Base-by-base conservation (phyloP, 768 basidiomycete genomes). In the Hericium alpestre region DNA sequence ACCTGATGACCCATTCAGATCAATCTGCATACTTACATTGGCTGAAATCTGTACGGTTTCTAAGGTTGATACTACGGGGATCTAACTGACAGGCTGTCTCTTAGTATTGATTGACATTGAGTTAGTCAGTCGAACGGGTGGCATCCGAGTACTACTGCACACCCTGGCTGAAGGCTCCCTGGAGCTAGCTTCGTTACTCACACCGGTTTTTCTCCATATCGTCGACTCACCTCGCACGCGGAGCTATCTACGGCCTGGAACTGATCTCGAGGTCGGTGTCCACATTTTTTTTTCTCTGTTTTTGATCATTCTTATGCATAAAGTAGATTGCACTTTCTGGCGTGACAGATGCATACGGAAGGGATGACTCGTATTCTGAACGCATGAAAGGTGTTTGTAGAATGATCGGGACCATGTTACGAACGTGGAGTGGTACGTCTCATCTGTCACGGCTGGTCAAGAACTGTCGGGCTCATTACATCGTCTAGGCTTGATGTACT, bases 261-360 rank as follows among this genome's bases (percentile, higher is more conserved):
- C 81, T 25, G 96, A 98, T 68, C 72, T 98, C 49, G 96, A 98
- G 80, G 93, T 93, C 63, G 47, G 74, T 32, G 32, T 32, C 32
- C 9, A 32, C 1, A 43, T 8, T 43, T 15, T n/a, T 18, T 11
- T n/a, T 16, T n/a, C 16, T 20, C 8, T 64, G 20, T 22, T 50
- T 20, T 54, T 51, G 50, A 41, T 5, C 5, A 43, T 49, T 50
- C 23, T 55, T 58, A 39, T 9, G 16, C 15, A 47, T 51, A 49
- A 53, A 41, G 11, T 59, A 93, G 92, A 83, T 93, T 64, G 90
- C 87, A 1, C 73, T 97, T 12, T 86, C 89, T 3, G 89, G 88
- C 1, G 82, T 99, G 56, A 97, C 94, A 2, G 94, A 97, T 67
- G 89, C 90, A 0, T 93, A 94, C 63, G 90, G 90, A 1, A 92